Evolutionary conservation across 169 alveolate genomes (phyloP), one percentile per base, ranked within the genome.

Genomic region (Cryptosporidium felis): DNA sequence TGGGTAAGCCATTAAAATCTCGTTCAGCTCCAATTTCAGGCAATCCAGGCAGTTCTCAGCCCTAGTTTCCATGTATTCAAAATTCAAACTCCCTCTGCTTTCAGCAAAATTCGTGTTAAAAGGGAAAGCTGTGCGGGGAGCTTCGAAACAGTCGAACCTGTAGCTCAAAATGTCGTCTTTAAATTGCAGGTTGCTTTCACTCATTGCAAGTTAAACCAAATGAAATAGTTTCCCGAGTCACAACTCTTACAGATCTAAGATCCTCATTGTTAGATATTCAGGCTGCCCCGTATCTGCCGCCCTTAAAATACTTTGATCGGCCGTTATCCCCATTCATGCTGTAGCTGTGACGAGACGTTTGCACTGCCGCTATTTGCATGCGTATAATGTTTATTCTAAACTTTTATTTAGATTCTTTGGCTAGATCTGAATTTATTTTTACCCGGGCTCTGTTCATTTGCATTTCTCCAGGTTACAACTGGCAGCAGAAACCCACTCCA

Each of bases 211-310:
- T 14, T 63, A 61, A 10, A 63, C 80, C n/a, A 63, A 44, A 44
- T 63, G 80, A 2, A 46, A 63, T 26, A 63, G 16, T 63, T 63
- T 46, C 0, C 80, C 80, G 26, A 63, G 26, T 23, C 62, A 63
- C 30, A 63, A 18, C 16, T 44, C 21, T 23, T 63, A 26, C 21
- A 63, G 14, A n/a, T 63, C 16, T 5, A 45, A 30, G 23, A 63
- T 63, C 16, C 46, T 63, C 80, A 3, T 63, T 63, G 23, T 63
- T n/a, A 10, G 10, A 63, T 63, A 14, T 63, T 61, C 42, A 63
- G 10, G 80, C 80, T 2, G 46, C 80, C 26, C 80, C 80, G 46
- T 63, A 63, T 6, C 80, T n/a, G 18, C 80, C 80, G 8, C 80
- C 80, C 30, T 63, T 63, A 28, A 63, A 63, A 44, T n/a, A n/a